A percentile compares a stretch with the other conserved stretches of the same genome.
Evolutionary conservation across 2,329 filamentous ascomycete genomes (phyloP).

Genomic region (Xylariomycetidae sp.): DNA sequence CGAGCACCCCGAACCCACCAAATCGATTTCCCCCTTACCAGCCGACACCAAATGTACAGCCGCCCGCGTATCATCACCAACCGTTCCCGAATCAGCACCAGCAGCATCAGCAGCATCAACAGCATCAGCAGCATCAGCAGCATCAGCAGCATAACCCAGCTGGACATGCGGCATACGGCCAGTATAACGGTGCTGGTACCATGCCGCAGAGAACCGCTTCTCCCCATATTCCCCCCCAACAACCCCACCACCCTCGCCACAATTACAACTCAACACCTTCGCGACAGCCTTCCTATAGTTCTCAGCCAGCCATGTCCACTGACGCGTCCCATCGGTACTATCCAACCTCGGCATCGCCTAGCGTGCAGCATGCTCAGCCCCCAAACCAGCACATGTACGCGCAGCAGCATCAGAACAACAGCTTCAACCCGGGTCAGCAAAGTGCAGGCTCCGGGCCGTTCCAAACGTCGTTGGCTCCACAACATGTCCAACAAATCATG

Average conservation of each 20-base stretch:
- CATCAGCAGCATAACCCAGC: conserved; percentile 19
- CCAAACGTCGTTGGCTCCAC: conserved; percentile 25
- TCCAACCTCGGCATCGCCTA: conserved; percentile 18
- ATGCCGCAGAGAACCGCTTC: conserved; percentile 25
- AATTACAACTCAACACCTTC: conserved; percentile 24
- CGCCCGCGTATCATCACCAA: conserved; percentile 20
- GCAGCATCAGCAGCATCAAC: conserved; percentile 13
- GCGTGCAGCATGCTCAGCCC: too few species aligned
- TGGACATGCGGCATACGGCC: conserved; percentile 21
- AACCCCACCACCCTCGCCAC: conserved; percentile 22
- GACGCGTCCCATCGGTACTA: conserved; percentile 22
- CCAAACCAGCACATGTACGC: neutral
- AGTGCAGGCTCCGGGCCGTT: conserved; percentile 15
- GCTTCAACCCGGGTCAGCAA: conserved; percentile 7
- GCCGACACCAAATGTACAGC: conserved; percentile 20
- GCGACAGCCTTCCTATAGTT: conserved; percentile 22
- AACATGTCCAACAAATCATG: conserved; percentile 29
- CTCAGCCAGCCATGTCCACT: conserved; percentile 21
- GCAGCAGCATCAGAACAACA: conserved; percentile 16
- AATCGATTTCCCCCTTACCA: conserved; percentile 22
- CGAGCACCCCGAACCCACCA: conserved; percentile 36
- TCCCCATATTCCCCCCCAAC: conserved; percentile 25
- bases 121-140: conserved; percentile 23
- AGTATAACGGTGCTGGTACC: conserved; percentile 22
- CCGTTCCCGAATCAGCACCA: conserved; percentile 22